phyloP scores from a whole-genome alignment of 2,329 filamentous ascomycete species.

The Fusarium robinianum region DNA sequence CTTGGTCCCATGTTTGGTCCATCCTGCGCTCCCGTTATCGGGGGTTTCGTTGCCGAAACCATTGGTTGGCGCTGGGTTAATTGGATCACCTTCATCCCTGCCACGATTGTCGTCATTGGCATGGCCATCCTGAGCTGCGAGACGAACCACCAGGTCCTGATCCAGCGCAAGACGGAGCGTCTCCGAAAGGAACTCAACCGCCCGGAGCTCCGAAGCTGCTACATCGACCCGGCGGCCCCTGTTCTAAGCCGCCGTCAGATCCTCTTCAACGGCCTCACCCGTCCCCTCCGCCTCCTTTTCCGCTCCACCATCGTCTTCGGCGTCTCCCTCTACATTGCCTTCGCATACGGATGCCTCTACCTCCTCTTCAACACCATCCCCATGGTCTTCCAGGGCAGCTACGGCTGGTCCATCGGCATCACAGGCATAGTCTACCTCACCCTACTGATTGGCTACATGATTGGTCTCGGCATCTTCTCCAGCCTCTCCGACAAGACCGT shows the following conservation, averaged over 20 bases:
- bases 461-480: slow-evolving; percentile 49
- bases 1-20: slow-evolving; percentile 64
- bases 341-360: slow-evolving; percentile 57
- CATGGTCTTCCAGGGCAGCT: slow-evolving; percentile 52
- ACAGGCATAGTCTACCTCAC: slow-evolving; percentile 56
- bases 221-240: slow-evolving; percentile 42
- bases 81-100: slow-evolving; percentile 57
- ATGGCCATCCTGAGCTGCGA: slow-evolving; percentile 46
- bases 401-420: slow-evolving; percentile 51
- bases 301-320: slow-evolving; percentile 53
- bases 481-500: slow-evolving; percentile 51
- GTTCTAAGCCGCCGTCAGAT: slow-evolving; percentile 30
- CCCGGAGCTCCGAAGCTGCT: slow-evolving; percentile 51
- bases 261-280: slow-evolving; percentile 54
- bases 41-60: slow-evolving; percentile 53
- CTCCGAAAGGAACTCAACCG: slow-evolving; percentile 51
- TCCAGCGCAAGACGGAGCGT: slow-evolving; percentile 52
- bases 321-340: slow-evolving; percentile 55
- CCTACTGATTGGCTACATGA: slow-evolving; percentile 49
- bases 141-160: slow-evolving; percentile 51
- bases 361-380: slow-evolving; percentile 60
- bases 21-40: slow-evolving; percentile 52
- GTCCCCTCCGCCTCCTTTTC: slow-evolving; percentile 57
- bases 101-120: slow-evolving; percentile 29
- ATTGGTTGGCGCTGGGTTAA: slow-evolving; percentile 59